Evolutionary conservation across 2,329 filamentous ascomycete species (phyloP).

Genomic region (Teratosphaeria pseudoeucalypti): DNA sequence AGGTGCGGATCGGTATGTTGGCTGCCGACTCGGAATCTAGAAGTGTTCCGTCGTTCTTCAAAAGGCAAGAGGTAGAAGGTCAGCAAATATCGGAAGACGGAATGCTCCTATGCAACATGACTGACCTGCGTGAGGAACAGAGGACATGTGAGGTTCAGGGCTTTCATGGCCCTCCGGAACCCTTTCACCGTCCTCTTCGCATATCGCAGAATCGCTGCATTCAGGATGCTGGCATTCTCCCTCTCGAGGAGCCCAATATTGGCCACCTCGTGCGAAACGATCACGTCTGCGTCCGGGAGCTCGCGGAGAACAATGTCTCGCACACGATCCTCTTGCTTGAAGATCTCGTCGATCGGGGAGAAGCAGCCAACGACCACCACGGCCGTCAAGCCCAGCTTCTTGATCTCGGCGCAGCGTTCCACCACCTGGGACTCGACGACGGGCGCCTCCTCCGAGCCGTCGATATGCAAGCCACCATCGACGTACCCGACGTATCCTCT

Average conservation of each 20-base stretch:
- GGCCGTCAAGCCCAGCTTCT: constrained; percentile 33
- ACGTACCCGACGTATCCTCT: constrained; percentile 31
- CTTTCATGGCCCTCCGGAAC: constrained; percentile 37
- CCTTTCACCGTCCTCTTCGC: constrained; percentile 36
- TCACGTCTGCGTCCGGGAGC: constrained; percentile 39
- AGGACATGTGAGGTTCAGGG: constrained; percentile 35
- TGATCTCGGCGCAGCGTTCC: constrained; percentile 34
- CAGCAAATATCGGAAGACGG: not conserved
- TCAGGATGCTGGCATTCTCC: constrained; percentile 43
- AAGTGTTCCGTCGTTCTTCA: constrained; percentile 40
- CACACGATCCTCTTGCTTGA: constrained; percentile 45
- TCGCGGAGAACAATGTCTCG: constrained; percentile 39
- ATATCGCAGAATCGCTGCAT: constrained; percentile 39
- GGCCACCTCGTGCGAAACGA: constrained; percentile 42
- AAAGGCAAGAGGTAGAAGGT: not conserved
- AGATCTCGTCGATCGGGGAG: constrained; percentile 46
- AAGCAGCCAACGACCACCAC: constrained; percentile 50
- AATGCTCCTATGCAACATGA: not conserved
- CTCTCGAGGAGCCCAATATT: constrained; percentile 41
- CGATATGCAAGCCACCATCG: constrained; percentile 40
- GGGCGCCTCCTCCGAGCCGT: constrained; percentile 32
- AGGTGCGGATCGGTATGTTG: constrained; percentile 41
- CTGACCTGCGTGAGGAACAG: constrained; percentile 38
- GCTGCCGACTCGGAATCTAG: constrained; percentile 38
- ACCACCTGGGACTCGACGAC: constrained; percentile 37